Conservation (phyloP, 352 stramenopile genomes). For the Pilasporangium apinafurcum region DNA sequence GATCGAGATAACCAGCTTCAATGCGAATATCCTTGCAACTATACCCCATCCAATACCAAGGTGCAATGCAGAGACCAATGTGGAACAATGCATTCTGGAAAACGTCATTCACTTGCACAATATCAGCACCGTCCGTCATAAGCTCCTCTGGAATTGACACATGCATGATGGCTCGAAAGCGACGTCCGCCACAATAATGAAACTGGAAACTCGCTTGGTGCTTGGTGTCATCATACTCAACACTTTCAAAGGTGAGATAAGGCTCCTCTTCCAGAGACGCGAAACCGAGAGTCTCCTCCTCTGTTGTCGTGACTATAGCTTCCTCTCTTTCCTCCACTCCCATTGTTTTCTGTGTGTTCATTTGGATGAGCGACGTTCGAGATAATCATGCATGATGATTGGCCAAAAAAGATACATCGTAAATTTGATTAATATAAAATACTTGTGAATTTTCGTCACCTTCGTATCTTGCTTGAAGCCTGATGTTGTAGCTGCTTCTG, state of each 20-base stretch:
- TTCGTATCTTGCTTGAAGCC: neutral
- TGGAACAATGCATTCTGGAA: conserved; percentile 21
- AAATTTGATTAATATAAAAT: conserved; percentile 11
- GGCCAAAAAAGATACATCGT: conserved; percentile 3
- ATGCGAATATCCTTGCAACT: conserved; percentile 29
- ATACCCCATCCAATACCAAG: conserved; percentile 37
- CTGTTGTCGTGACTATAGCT: no score
- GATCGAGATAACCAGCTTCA: conserved; percentile 21
- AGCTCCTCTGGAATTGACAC: conserved; percentile 1
- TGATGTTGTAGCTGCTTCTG: conserved; percentile 11
- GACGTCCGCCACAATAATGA: conserved; percentile 25
- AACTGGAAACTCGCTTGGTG: conserved; percentile 21
- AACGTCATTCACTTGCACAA: conserved; percentile 2
- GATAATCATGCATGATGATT: conserved; percentile 13
- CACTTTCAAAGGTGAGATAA: conserved; percentile 26
- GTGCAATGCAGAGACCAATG: conserved; percentile 25
- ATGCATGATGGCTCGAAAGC: conserved; percentile 21
- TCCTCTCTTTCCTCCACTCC: conserved; percentile 3
- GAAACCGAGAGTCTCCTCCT: conserved; percentile 13
- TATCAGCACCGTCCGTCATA: neutral
- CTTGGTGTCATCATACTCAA: conserved; percentile 9
- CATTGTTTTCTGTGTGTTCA: no score
- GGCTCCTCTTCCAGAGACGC: conserved; percentile 18
- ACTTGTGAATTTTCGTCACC: neutral
- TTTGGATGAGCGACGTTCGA: no score